Evolutionary conservation across 768 basidiomycete genomes (phyloP), one percentile per base, ranked within the genome.

Genomic region (Candolleomyces aberdarensis): DNA sequence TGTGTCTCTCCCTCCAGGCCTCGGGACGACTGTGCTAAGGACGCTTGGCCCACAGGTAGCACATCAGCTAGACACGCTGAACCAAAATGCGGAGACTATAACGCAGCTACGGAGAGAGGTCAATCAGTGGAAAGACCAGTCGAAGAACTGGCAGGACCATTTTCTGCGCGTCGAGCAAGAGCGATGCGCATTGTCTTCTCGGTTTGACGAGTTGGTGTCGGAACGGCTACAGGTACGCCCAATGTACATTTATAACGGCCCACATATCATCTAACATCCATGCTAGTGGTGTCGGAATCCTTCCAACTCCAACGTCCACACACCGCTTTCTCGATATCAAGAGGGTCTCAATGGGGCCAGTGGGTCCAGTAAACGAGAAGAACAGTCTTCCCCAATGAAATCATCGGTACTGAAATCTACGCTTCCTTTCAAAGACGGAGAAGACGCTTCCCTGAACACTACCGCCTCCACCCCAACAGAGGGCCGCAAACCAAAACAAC

Each of bases 91-190:
- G 14, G 85, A 88, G 53, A 83, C 83, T 6, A 84, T 89, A 56
- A 69, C 78, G 1, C 85, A 85, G 57, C 76, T 91, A 32, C 82
- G 84, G 26, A 80, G 86, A 53, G 89, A 92, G 69, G 76, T 83
- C 0, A 75, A 72, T 0, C 88, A 91, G 57, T 90, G 88, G 88
- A 90, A 89, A 71, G 84, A 86, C 54, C 90, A 91, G 65, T 83
- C 88, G 0, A 77, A 78, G 57, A 87, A 87, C 65, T 92, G 90
- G 90, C 91, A 91, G 70, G 89, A 89, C 20, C 88, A 90, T 65
- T 91, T 89, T 70, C 75, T 86, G 41, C 84, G 88, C 15, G 87
- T 89, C 49, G 89, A 92, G 62, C 79, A 86, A 58, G 88, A 91
- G 59, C 81, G 88, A 58, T 82, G 79, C 32, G 77, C 78, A 5